Base-by-base conservation (phyloP, 371 early-diverging fungal genomes). In the Mucor plumbeus region DNA sequence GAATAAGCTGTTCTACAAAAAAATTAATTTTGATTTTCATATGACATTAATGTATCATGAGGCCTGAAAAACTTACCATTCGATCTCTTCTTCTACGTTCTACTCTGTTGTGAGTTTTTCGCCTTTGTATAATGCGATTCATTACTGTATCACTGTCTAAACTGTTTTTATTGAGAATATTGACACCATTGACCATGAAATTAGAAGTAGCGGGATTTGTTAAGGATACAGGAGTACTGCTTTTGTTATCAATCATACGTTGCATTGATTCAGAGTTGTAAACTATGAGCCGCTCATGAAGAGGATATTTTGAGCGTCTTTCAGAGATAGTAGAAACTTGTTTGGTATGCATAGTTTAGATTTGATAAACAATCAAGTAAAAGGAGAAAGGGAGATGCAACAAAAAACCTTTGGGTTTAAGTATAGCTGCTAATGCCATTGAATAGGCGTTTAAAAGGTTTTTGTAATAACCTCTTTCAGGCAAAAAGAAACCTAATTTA, bases 91-190 rank as follows among this genome's bases (percentile, higher is more conserved):
- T 76, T 61, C 85, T 77, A 17, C 87, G 72, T 63, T 87, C 87
- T 11, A 86, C 87, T 36, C 78, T 79, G 67, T 86, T 86, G 65
- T 87, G 87, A 33, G 84, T 85, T 61, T 85, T 82, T 65, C 82
- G 77, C 38, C 85, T 75, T 62, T 84, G 78, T 61, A 78, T 80
- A 48, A 87, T 74, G 35, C 85, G 78, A 69, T 85, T 78, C 65
- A 83, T 75, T n/a, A 83, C 81, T 3, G 83, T 85, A 61, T 83
- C 78, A 64, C 79, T 82, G 55, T 86, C 87, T 26, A 87, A 64
- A 63, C 82, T 80, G 35, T 77, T 73, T 56, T 79, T 84, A 65
- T 87, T 87, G 55, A 87, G 73, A 34, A 87, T 79, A 56, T 87
- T 87, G 58, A 87, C 82, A 17, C 87, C 87, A 70, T 82, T 81